phyloP scores from a whole-genome alignment of 805 yeast species.

The Saccharomyces kudriavzevii region DNA sequence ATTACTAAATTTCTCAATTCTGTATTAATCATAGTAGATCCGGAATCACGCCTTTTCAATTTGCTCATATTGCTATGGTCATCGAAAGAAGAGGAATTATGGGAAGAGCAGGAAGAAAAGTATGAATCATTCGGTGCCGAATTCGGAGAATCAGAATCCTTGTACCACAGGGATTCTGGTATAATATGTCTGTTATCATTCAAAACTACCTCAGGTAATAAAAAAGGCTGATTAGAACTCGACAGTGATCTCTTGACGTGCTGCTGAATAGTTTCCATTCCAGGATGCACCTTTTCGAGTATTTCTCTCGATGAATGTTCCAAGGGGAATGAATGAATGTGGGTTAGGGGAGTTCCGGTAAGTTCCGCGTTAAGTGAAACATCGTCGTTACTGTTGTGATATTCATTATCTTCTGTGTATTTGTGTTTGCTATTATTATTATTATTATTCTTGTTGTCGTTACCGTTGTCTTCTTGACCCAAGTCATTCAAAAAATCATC shows the following conservation, averaged over 20 bases:
- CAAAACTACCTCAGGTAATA: slow-evolving; percentile 67
- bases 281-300: not conserved
- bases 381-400: slow-evolving; percentile 10
- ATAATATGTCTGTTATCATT: slow-evolving; percentile 90
- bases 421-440: slow-evolving; percentile 7
- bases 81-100: not conserved
- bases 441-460: slow-evolving; percentile 9
- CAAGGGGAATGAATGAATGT: slow-evolving; percentile 16
- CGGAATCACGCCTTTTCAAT: slow-evolving; percentile 16
- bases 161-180: slow-evolving; percentile 69
- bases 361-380: not conserved
- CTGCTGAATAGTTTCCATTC: not conserved
- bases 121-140: slow-evolving; percentile 27
- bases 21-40: slow-evolving; percentile 61
- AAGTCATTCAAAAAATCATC: slow-evolving; percentile 20
- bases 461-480: slow-evolving; percentile 14
- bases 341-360: slow-evolving; percentile 9
- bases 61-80: not conserved
- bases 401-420: slow-evolving; percentile 6
- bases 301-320: slow-evolving; percentile 8
- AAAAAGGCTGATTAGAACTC: slow-evolving; percentile 20
- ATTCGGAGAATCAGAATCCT: slow-evolving; percentile 41
- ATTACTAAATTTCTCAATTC: slow-evolving; percentile 62
- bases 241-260: not conserved
- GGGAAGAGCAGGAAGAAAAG: slow-evolving; percentile 5